Percentiles rank a stretch among this genome's conserved stretches.
Conservation (phyloP, 805 yeast genomes). For the Ogataea allantospora region DNA sequence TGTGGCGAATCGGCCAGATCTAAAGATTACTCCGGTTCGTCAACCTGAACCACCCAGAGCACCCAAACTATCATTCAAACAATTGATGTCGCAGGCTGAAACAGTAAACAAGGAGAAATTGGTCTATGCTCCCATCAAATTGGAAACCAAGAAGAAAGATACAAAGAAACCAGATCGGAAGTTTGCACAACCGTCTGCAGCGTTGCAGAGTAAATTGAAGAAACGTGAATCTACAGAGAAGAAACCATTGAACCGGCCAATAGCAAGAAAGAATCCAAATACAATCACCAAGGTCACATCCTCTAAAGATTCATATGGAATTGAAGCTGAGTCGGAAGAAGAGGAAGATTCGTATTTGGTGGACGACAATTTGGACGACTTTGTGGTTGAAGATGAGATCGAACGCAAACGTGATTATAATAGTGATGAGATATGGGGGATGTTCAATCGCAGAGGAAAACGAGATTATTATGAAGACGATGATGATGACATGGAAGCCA, state of each 20-base stretch:
- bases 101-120: slow-evolving; percentile 50
- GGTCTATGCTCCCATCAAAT: slow-evolving; percentile 31
- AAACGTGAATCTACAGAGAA: slow-evolving; percentile 27
- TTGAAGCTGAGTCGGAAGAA: slow-evolving; percentile 32
- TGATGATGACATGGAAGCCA: slow-evolving; percentile 87
- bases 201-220: slow-evolving; percentile 47
- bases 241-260: slow-evolving; percentile 5
- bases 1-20: background rate
- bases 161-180: slow-evolving; percentile 5
- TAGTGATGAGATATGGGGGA: slow-evolving; percentile 85
- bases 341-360: slow-evolving; percentile 42
- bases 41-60: slow-evolving; percentile 21
- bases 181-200: slow-evolving; percentile 57
- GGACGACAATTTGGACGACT: slow-evolving; percentile 55
- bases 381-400: slow-evolving; percentile 50
- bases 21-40: slow-evolving; percentile 1
- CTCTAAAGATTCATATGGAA: slow-evolving; percentile 26
- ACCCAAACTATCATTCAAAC: slow-evolving; percentile 58
- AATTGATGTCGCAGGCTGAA: slow-evolving; percentile 68
- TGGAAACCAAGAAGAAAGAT: slow-evolving; percentile 1
- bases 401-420: slow-evolving; percentile 42
- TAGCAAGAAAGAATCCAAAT: background rate
- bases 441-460: slow-evolving; percentile 66
- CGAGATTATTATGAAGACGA: slow-evolving; percentile 47
- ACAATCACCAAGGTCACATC: background rate